A percentile compares a stretch with the other conserved stretches of the same genome.
These are phyloP conservation scores for Penicillium decumbens DNA, from an alignment of 2,329 filamentous ascomycete species.

Conservation along the genomic window DNA sequence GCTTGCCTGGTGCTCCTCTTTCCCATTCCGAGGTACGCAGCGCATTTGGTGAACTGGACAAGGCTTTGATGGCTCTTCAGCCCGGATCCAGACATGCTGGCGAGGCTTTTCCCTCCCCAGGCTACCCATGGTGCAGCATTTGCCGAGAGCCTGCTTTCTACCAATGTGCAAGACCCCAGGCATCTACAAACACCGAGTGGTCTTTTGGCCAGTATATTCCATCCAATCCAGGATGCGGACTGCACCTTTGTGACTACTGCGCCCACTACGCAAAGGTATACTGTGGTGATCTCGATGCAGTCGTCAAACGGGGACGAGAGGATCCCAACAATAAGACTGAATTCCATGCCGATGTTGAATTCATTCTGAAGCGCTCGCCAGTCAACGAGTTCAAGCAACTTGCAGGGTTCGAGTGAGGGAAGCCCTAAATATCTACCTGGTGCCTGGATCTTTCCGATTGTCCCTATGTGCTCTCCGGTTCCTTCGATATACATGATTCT, in stretches of 20 bases:
- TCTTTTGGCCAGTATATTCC: neutral
- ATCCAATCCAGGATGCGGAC: conserved; percentile 24
- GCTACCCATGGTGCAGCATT: conserved; percentile 38
- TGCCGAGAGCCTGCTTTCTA: conserved; percentile 40
- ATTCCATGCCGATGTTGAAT: conserved; percentile 10
- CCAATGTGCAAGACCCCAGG: conserved; percentile 27
- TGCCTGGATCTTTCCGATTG: neutral
- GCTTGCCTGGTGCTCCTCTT: conserved; percentile 18
- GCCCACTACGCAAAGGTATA: conserved; percentile 8
- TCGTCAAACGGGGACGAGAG: neutral
- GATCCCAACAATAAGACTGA: neutral
- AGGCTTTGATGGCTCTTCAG: neutral
- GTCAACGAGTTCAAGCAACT: conserved; percentile 2
- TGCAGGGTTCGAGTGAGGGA: neutral
- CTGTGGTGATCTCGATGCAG: conserved; percentile 18
- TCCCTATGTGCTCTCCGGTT: neutral
- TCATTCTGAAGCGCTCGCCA: conserved; percentile 1
- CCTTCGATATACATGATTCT: neutral
- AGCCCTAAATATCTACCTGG: neutral
- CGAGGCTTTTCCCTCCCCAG: conserved; percentile 3
- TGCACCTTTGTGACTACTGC: conserved; percentile 30
- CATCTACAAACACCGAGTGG: neutral
- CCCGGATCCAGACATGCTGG: neutral
- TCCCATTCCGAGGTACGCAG: conserved; percentile 20
- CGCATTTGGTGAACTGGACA: conserved; percentile 24